Evolutionary conservation across 352 stramenopile species (phyloP), one percentile per base, ranked within the genome.

Genomic region (Globisporangium mamillatum): DNA sequence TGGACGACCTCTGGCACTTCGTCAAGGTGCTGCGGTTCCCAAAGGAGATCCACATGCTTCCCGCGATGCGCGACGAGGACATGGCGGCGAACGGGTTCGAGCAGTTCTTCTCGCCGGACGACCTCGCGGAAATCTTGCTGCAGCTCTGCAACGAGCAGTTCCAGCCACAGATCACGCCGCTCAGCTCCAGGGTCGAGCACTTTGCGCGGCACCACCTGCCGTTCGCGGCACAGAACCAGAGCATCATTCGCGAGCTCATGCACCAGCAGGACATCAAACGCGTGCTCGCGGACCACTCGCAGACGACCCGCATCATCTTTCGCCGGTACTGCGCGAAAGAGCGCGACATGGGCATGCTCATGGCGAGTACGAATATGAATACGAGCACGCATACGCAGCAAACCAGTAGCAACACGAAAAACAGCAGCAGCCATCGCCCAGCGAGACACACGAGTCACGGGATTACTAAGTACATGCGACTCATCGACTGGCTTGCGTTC

Each of bases 81-180:
- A 67, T 74, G 32, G 53, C 66, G 0, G 68, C 64, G 4, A 80
- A 75, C 18, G 69, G 69, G 14, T 81, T 80, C 44, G 84, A 88
- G 38, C 83, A 91, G 54, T 58, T 86, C 29, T 91, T 92, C 56
- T 86, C 81, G 8, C 66, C 78, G 1, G 80, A 87, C 20, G 83
- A 93, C 54, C 64, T 93, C 4, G 77, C 76, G 0, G 85, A 93
- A 54, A 69, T 88, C 32, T 44, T 93, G 41, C 68, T 92, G 24
- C 80, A 89, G 63, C 75, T 93, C 25, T 91, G 83, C 69, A 92
- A 92, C 59, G 85, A 93, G 25, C 85, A 93, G 73, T 93, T 93
- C 34, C 64, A 78, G n/a, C 78, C 80, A 0, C 73, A 88, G 2
- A 69, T 92, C 55, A 27, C 70, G 10, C 74, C 78, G 0, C 52